These are phyloP conservation scores for Sarocladiaceae sp. DNA, from an alignment of 2,329 filamentous ascomycete genomes.

Conservation along the genomic window DNA sequence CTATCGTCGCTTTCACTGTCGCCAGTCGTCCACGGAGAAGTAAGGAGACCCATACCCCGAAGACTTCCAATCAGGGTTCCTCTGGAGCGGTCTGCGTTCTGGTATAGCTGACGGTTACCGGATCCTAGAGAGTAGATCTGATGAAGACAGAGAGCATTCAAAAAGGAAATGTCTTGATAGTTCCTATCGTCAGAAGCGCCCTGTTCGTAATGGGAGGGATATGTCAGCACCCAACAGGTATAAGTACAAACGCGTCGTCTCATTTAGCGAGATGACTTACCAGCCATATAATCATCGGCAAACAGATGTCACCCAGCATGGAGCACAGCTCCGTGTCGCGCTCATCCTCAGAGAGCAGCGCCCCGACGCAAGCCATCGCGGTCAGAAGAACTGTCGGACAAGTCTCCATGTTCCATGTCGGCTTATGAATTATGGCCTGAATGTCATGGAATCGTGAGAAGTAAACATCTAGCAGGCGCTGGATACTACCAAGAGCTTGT, in stretches of 20 bases:
- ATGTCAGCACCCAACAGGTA: neutral
- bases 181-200: slow-evolving; percentile 16
- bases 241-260: neutral
- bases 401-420: slow-evolving; percentile 21
- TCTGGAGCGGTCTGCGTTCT: slow-evolving; percentile 23
- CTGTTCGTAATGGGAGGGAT: slow-evolving; percentile 8
- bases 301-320: slow-evolving; percentile 21
- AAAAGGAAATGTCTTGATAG: slow-evolving; percentile 20
- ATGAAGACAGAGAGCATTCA: slow-evolving; percentile 24
- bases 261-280: slow-evolving; percentile 13
- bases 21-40: slow-evolving; percentile 12
- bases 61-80: slow-evolving; percentile 23
- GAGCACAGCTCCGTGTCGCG: slow-evolving; percentile 15
- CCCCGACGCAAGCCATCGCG: slow-evolving; percentile 25
- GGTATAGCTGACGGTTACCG: slow-evolving; percentile 24
- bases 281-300: slow-evolving; percentile 23
- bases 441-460: slow-evolving; percentile 23
- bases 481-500: neutral
- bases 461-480: slow-evolving; percentile 14
- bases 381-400: slow-evolving; percentile 21
- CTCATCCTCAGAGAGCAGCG: slow-evolving; percentile 17
- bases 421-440: slow-evolving; percentile 24
- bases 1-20: slow-evolving; percentile 9
- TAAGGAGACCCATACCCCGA: slow-evolving; percentile 22
- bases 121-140: slow-evolving; percentile 28